These are phyloP conservation scores for Aspergillus puulaauensis DNA, from an alignment of 2,329 filamentous ascomycete species.

Conservation along the genomic window DNA sequence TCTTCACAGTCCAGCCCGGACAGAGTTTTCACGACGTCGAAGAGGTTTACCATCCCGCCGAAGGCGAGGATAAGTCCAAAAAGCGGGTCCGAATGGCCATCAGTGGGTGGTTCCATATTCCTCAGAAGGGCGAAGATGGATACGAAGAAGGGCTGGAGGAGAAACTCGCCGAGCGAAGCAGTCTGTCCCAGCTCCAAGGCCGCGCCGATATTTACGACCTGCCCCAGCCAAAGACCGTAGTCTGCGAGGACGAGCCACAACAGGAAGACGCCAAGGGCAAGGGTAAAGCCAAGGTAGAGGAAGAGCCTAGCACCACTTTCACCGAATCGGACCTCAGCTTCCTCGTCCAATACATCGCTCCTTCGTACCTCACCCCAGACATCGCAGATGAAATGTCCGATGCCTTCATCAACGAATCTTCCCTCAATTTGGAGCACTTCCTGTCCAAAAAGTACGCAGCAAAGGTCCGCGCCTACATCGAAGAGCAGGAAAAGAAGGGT, in stretches of 20 bases:
- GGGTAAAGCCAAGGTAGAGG: slow-evolving; percentile 38
- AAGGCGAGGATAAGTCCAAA: slow-evolving; percentile 60
- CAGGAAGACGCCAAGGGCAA: slow-evolving; percentile 33
- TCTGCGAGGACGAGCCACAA: slow-evolving; percentile 40
- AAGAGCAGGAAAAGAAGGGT: slow-evolving; percentile 59
- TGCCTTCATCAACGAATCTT: slow-evolving; percentile 79
- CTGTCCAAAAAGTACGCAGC: slow-evolving; percentile 75
- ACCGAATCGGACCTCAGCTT: slow-evolving; percentile 83
- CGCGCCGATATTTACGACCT: slow-evolving; percentile 87
- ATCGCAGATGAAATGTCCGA: slow-evolving; percentile 79
- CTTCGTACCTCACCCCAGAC: slow-evolving; percentile 88
- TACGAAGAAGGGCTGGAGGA: slow-evolving; percentile 87
- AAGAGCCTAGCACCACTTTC: slow-evolving; percentile 59
- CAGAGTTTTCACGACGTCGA: slow-evolving; percentile 99
- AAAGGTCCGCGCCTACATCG: slow-evolving; percentile 69
- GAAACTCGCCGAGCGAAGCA: slow-evolving; percentile 83
- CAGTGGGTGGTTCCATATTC: slow-evolving; percentile 98
- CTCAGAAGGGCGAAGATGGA: slow-evolving; percentile 88
- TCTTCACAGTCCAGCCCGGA: slow-evolving; percentile 98
- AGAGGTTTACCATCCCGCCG: slow-evolving; percentile 80
- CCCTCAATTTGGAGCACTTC: slow-evolving; percentile 77
- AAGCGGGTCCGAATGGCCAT: slow-evolving; percentile 85
- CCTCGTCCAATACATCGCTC: slow-evolving; percentile 83
- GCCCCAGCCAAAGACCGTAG: slow-evolving; percentile 63
- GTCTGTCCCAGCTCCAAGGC: slow-evolving; percentile 87